Base-by-base conservation (phyloP, 495 filamentous ascomycete species). In the Penicillium macrosclerotiorum region DNA sequence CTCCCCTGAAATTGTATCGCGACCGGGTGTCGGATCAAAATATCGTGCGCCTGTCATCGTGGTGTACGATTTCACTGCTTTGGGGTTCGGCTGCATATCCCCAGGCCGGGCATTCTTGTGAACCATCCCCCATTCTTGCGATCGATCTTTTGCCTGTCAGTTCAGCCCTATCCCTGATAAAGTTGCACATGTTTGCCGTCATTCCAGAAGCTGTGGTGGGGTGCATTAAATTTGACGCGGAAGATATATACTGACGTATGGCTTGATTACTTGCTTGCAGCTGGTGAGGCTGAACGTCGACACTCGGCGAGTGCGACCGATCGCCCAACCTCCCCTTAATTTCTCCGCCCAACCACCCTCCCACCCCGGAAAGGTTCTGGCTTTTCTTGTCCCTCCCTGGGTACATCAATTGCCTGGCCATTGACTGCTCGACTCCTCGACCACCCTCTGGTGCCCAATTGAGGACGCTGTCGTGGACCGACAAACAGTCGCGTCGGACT, bases 71-170 rank as follows among this genome's bases (percentile, higher is more conserved):
- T n/a, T n/a, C n/a, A n/a, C n/a, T n/a, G n/a, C n/a, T n/a, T n/a
- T n/a, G n/a, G n/a, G n/a, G n/a, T n/a, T n/a, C n/a, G n/a, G n/a
- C n/a, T n/a, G n/a, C n/a, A n/a, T n/a, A n/a, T n/a, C n/a, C n/a
- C n/a, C n/a, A n/a, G n/a, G n/a, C n/a, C n/a, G n/a, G n/a, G 22
- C 49, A 51, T 55, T 59, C 54, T 29, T 52, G 20, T 37, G 12
- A 27, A 17, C 30, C 50, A n/a, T n/a, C n/a, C 58, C 43, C 45
- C 60, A 64, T 59, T 64, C 61, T 85, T 61, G 85, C 82, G 79
- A 81, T 76, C 27, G 67, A 72, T 64, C 73, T 79, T n/a, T n/a
- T n/a, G n/a, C 84, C 62, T 81, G 80, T 54, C 52, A 46, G 40
- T 38, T 39, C 23, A 22, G 27, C 47, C 36, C 49, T 39, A 38